Base-by-base conservation (phyloP, 345 rosid genomes). In the Carallia pectinifolia region DNA sequence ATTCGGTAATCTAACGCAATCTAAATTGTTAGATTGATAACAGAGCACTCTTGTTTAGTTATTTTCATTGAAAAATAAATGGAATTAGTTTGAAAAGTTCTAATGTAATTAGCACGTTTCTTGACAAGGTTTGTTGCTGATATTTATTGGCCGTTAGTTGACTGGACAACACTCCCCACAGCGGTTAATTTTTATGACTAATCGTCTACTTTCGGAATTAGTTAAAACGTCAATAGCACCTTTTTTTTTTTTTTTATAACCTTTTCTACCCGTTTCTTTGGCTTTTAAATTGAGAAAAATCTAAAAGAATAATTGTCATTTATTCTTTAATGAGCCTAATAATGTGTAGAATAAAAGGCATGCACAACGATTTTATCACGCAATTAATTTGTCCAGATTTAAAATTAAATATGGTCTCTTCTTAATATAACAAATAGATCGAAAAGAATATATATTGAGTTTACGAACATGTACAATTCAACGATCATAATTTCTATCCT, bases 171-270 rank as follows among this genome's bases (percentile, higher is more conserved):
- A 40, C 33, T 8, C 65, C 72, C 60, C 27, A 0, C 60, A 7
- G 34, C 60, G 47, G 61, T 58, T 65, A 29, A 58, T 64, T 59
- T 40, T 27, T 68, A 9, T 27, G 12, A 9, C 23, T 0, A 2
- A 3, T 61, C 5, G 34, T 58, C 29, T 59, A 48, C 54, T 60
- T 66, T 38, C n/a, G 53, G 37, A 66, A 66, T 73, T 73, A 66
- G 76, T 61, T 73, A 50, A 58, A 67, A 67, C 56, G 52, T 67
- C 62, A 29, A 27, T 36, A 34, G 7, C 58, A 19, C 19, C 16
- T 33, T 13, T 64, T 15, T 48, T 33, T 3, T 3, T 2, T 31
- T 15, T 27, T 6, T 19, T 54, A 6, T n/a, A 13, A 23, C 36
- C 50, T 3, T 15, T 37, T 53, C 39, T 30, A 8, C 27, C 50